Evolutionary conservation across 2,329 filamentous ascomycete species (phyloP).

Genomic region (Thielaviopsis euricoi): DNA sequence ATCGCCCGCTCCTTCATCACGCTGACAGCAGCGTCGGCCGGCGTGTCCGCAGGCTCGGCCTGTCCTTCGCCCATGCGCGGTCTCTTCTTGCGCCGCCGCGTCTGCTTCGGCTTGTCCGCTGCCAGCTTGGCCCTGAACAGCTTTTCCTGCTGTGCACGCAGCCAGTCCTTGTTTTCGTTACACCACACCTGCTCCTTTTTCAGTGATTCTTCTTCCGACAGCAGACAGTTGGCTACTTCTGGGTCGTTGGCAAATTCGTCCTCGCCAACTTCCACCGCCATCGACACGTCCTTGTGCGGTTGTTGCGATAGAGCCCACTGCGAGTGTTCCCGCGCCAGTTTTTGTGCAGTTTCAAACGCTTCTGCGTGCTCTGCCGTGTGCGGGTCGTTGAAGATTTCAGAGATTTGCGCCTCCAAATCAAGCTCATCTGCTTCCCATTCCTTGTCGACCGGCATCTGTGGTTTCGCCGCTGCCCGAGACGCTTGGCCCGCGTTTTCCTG

Average conservation of each 20-base stretch:
- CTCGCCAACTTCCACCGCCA: conserved; percentile 52
- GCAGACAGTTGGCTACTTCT: conserved; percentile 66
- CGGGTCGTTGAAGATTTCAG: conserved; percentile 49
- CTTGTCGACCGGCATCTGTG: conserved; percentile 39
- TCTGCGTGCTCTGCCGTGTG: conserved; percentile 38
- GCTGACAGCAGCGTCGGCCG: conserved; percentile 51
- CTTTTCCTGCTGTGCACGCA: conserved; percentile 74
- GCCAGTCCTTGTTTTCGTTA: conserved; percentile 84
- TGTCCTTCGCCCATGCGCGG: conserved; percentile 49
- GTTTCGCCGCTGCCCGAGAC: conserved; percentile 3
- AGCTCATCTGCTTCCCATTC: conserved; percentile 48
- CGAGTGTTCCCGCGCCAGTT: conserved; percentile 36
- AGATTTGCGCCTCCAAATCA: conserved; percentile 53
- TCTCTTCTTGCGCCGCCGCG: conserved; percentile 36
- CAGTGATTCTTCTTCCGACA: conserved; percentile 55
- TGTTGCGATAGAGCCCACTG: conserved; percentile 33
- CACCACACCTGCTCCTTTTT: conserved; percentile 91
- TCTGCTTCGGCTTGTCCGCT: conserved; percentile 38
- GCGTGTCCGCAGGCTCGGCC: conserved; percentile 46
- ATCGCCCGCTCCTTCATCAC: conserved; percentile 52
- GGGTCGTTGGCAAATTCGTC: conserved; percentile 80
- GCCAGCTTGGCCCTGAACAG: conserved; percentile 56
- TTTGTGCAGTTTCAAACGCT: conserved; percentile 39
- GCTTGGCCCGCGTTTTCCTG: conserved; percentile 1
- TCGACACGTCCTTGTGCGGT: conserved; percentile 32